Percentiles rank a stretch among this genome's conserved stretches.
Evolutionary conservation across 768 basidiomycete species (phyloP).

Genomic region (Suillus alpinus): DNA sequence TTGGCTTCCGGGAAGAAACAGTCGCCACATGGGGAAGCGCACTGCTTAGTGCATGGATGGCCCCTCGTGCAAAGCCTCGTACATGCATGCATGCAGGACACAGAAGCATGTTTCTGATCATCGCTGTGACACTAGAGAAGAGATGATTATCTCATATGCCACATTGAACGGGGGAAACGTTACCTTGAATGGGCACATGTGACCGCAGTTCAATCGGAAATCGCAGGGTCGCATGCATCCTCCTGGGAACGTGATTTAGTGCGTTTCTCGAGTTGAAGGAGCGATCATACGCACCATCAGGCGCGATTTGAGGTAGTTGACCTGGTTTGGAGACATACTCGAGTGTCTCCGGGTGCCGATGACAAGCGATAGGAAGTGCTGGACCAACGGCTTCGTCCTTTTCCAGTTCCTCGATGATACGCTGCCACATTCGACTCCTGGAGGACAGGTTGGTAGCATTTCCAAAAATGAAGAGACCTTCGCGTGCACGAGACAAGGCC

Average conservation of each 20-base stretch:
- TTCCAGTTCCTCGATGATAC: conserved; percentile 57
- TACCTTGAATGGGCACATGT: conserved; percentile 62
- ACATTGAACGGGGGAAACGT: not conserved
- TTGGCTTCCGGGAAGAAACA: conserved; percentile 47
- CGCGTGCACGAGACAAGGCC: conserved; percentile 69
- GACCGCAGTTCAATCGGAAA: conserved; percentile 55
- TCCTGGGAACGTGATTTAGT: conserved; percentile 32
- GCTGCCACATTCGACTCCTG: conserved; percentile 55
- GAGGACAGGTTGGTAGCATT: conserved; percentile 55
- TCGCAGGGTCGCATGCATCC: conserved; percentile 63
- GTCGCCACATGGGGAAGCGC: conserved; percentile 49
- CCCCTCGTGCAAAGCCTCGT: conserved; percentile 47
- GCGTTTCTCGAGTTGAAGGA: not conserved
- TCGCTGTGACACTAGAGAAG: conserved; percentile 56
- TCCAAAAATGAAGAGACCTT: conserved; percentile 73
- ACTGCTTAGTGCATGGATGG: conserved; percentile 58
- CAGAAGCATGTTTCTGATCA: conserved; percentile 48
- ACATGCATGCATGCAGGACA: conserved; percentile 49
- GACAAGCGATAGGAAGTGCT: conserved; percentile 56
- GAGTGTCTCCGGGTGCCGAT: conserved; percentile 46
- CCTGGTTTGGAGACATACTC: conserved; percentile 49
- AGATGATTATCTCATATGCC: not conserved
- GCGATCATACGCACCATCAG: conserved; percentile 43
- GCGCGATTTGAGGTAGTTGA: conserved; percentile 47
- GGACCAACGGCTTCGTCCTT: conserved; percentile 42